Conservation (phyloP, 495 filamentous ascomycete species). For the Parathielavia hyrcaniae region DNA sequence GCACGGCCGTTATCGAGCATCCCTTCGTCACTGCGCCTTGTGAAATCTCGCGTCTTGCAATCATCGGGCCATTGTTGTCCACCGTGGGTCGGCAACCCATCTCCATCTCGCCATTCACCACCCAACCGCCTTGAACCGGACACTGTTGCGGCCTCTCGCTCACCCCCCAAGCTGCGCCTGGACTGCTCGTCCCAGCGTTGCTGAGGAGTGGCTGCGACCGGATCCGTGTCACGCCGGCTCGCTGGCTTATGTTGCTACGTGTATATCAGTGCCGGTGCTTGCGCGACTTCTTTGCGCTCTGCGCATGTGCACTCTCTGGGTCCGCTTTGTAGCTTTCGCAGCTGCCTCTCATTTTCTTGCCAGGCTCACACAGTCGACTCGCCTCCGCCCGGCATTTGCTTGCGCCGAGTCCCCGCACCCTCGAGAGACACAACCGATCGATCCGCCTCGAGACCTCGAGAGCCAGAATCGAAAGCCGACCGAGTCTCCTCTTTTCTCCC, state of each 20-base stretch:
- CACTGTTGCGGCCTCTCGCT: background rate
- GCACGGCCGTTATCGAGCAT: background rate
- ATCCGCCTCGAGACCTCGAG: background rate
- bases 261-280: background rate
- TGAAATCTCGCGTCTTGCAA: slow-evolving; percentile 1
- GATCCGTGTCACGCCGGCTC: background rate
- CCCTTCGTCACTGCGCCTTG: background rate
- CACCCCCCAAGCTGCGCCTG: background rate
- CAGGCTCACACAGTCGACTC: background rate
- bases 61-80: background rate
- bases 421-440: background rate
- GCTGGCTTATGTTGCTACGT: background rate
- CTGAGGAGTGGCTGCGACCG: background rate
- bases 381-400: background rate
- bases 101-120: slow-evolving; percentile 8
- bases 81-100: background rate
- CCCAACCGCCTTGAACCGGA: background rate
- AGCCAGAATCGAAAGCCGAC: background rate
- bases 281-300: background rate
- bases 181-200: background rate
- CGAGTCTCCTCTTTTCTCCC: background rate
- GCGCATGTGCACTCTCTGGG: background rate
- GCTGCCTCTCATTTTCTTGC: background rate
- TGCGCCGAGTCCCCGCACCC: background rate
- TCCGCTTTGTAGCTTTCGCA: background rate